Base-by-base conservation (phyloP, 805 yeast species). In the Metschnikowia santaceciliae region DNA sequence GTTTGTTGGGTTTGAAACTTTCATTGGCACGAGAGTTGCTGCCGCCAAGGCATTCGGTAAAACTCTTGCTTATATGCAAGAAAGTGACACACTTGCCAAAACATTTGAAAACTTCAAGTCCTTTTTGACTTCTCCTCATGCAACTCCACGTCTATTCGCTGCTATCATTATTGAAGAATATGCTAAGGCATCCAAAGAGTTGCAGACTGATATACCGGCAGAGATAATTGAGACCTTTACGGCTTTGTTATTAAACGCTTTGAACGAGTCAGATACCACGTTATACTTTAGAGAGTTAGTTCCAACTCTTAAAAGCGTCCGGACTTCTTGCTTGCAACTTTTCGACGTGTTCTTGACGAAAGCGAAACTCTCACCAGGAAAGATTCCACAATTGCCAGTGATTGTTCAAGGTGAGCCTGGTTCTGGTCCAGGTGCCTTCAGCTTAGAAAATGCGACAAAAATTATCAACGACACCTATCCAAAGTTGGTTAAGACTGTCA, bases 391-490 rank as follows among this genome's bases (percentile, higher is more conserved):
- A 48, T 67, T 94, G 17, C 94, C 99, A 0, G 84, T 90, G 4
- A 83, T 91, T 8, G 97, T 92, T 3, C 92, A 90, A 66, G 99
- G 99, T 34, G 98, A 94, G 63, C 76, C 82, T 1, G 96, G 88
- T 53, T 96, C 97, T 2, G 97, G 97, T 2, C 90, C 96, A 1
- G 90, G 86, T 60, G 98, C 97, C 0, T 94, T 94, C 69, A 81
- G 90, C 14, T 65, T 94, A 38, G 86, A 79, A 40, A 79, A 81
- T 54, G 97, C 97, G 1, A 86, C 86, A 50, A 79, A 81, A 54
- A 78, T 90, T 15, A 60, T 85, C 32, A 72, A 72, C 38, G 88
- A 83, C 37, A 80, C 82, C 6, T 89, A 81, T 62, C 80, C 78
- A n/a, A 85, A 84, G 61, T 70, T 90, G 55, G 70, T 82, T 56